Conservation (phyloP, 345 rosid species). For the Dipteronia sinensis region DNA sequence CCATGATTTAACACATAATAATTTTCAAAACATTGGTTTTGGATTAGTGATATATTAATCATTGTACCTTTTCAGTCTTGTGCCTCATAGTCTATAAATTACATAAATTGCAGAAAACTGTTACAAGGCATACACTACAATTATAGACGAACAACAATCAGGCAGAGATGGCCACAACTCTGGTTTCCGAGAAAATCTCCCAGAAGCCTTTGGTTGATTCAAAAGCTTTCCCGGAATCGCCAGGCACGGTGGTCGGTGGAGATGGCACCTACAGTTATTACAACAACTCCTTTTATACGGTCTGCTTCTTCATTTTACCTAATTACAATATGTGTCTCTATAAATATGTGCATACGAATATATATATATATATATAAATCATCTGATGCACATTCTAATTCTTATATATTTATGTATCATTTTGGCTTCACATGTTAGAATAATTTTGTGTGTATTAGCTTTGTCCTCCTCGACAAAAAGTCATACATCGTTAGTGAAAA, state of each 20-base stretch:
- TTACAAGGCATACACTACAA: neutral
- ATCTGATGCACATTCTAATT: no score
- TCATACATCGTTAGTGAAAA: no score
- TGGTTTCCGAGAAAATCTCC: neutral
- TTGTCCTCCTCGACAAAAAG: no score
- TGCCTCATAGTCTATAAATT: neutral
- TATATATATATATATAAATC: no score
- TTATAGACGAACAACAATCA: neutral
- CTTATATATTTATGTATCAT: no score
- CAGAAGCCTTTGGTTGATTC: neutral
- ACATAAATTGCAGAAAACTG: neutral
- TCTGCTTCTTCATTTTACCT: neutral
- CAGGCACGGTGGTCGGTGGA: conserved; percentile 53
- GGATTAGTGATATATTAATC: neutral
- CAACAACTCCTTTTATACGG: conserved; percentile 58
- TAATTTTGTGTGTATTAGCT: no score
- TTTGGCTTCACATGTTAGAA: no score
- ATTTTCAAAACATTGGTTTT: no score
- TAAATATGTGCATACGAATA: no score
- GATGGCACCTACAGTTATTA: conserved; percentile 55
- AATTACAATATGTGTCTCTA: no score
- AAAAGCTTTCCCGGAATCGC: neutral
- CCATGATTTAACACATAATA: no score
- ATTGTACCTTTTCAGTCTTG: neutral
- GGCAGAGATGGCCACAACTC: neutral